A percentile compares a stretch with the other conserved stretches of the same genome.
Evolutionary conservation across 352 stramenopile species (phyloP).

Genomic region (Globisporangium parvum): DNA sequence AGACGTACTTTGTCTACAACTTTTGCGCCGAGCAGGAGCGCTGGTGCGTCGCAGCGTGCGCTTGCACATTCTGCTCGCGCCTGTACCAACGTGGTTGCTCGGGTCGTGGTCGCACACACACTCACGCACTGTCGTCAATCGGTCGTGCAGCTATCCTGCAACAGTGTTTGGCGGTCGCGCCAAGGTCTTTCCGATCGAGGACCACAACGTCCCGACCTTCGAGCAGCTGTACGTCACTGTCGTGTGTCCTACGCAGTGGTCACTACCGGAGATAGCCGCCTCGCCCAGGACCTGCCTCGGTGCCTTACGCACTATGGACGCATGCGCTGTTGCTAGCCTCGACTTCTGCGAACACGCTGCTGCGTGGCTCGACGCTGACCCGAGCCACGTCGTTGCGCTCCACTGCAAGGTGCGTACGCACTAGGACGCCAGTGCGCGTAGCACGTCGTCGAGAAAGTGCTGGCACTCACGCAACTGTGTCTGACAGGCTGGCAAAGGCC

Average conservation of each 20-base stretch:
- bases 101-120: background rate
- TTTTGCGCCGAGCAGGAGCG: slow-evolving; percentile 58
- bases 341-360: slow-evolving; percentile 69
- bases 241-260: background rate
- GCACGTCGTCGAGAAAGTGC: no score
- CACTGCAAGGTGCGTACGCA: slow-evolving; percentile 67
- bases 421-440: background rate
- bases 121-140: background rate
- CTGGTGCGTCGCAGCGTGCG: slow-evolving; percentile 17
- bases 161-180: slow-evolving; percentile 39
- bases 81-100: background rate
- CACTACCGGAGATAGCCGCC: no score
- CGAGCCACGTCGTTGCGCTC: slow-evolving; percentile 44
- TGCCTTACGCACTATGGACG: no score
- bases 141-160: slow-evolving; percentile 34
- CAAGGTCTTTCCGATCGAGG: slow-evolving; percentile 60
- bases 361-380: slow-evolving; percentile 38
- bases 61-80: background rate
- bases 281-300: no score
- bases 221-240: slow-evolving; percentile 42
- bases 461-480: no score
- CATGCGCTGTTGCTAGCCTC: slow-evolving; percentile 26
- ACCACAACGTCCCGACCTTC: slow-evolving; percentile 67
- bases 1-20: slow-evolving; percentile 73
- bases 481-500: slow-evolving; percentile 52